Evolutionary conservation across 495 filamentous ascomycete genomes (phyloP).

Genomic region (Platismatia glauca): DNA sequence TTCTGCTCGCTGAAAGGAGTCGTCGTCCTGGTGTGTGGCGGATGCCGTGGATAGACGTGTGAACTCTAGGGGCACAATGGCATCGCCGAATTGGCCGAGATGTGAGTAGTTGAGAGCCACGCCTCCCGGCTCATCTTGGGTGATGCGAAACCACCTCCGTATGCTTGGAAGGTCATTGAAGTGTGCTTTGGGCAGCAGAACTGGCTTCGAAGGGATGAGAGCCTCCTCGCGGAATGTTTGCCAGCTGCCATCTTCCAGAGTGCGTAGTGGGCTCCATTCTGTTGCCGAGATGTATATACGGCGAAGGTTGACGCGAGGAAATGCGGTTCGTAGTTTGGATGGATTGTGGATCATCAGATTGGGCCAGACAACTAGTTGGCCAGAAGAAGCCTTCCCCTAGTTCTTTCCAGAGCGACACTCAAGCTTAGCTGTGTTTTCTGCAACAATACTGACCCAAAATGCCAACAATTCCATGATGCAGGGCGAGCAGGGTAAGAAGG

Average conservation of each 20-base stretch:
- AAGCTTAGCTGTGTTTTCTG: too few species aligned
- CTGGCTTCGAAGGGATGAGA: slow-evolving; percentile 41
- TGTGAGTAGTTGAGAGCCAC: slow-evolving; percentile 39
- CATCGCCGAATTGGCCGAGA: slow-evolving; percentile 39
- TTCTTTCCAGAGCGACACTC: too few species aligned
- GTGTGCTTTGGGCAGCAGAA: slow-evolving; percentile 37
- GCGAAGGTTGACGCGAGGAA: neutral
- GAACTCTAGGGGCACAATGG: slow-evolving; percentile 52
- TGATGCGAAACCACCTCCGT: slow-evolving; percentile 43
- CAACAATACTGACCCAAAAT: too few species aligned
- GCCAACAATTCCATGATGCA: too few species aligned
- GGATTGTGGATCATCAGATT: neutral
- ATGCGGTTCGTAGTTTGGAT: neutral
- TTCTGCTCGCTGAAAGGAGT: slow-evolving; percentile 45
- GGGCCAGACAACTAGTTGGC: too few species aligned
- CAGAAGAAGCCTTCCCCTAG: too few species aligned
- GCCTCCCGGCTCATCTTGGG: slow-evolving; percentile 5
- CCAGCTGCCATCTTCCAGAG: slow-evolving; percentile 16
- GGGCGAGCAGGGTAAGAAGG: too few species aligned
- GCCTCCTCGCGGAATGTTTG: slow-evolving; percentile 40
- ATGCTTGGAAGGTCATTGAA: slow-evolving; percentile 43
- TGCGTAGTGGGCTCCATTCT: slow-evolving; percentile 14
- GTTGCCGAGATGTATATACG: neutral
- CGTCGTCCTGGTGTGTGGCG: neutral
- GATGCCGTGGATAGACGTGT: slow-evolving; percentile 26